Conservation (phyloP, 2,329 filamentous ascomycete genomes). For the Bipolaris oryzae region DNA sequence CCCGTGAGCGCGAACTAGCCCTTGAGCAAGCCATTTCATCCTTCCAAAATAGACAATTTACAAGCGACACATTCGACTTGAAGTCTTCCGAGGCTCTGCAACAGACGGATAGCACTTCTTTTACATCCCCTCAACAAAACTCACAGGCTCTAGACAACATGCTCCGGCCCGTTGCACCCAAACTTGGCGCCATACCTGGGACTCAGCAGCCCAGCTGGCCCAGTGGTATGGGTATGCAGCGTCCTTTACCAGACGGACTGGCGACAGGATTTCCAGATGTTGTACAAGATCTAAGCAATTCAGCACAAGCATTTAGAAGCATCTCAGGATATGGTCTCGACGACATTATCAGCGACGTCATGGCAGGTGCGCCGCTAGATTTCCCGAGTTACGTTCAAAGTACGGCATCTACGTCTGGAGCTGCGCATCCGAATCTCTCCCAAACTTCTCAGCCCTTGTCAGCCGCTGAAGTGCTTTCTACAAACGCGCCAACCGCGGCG, state of each 20-base stretch:
- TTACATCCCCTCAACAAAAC: slow-evolving; percentile 28
- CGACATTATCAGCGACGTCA: slow-evolving; percentile 35
- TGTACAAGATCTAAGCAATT: neutral
- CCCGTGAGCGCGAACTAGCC: slow-evolving; percentile 58
- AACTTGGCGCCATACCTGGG: slow-evolving; percentile 33
- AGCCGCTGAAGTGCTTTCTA: neutral
- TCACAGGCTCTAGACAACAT: slow-evolving; percentile 36
- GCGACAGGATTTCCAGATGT: neutral
- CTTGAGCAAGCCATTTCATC: slow-evolving; percentile 45
- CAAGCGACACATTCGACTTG: slow-evolving; percentile 19
- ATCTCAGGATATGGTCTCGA: slow-evolving; percentile 36
- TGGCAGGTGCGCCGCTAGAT: slow-evolving; percentile 25
- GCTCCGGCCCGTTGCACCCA: slow-evolving; percentile 35
- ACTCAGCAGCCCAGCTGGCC: slow-evolving; percentile 30
- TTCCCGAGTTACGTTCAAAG: slow-evolving; percentile 4
- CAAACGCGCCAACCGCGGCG: slow-evolving; percentile 11
- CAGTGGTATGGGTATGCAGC: slow-evolving; percentile 9
- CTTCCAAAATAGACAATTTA: slow-evolving; percentile 28
- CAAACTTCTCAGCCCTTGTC: neutral
- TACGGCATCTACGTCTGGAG: neutral
- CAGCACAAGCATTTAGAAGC: slow-evolving; percentile 27
- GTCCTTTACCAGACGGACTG: neutral
- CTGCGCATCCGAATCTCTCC: neutral
- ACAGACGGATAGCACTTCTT: slow-evolving; percentile 11
- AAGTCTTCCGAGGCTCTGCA: slow-evolving; percentile 13